Percentiles rank a stretch among this genome's conserved stretches.
Evolutionary conservation across 2,329 filamentous ascomycete genomes (phyloP).

Genomic region (Pseudopithomyces maydicus): DNA sequence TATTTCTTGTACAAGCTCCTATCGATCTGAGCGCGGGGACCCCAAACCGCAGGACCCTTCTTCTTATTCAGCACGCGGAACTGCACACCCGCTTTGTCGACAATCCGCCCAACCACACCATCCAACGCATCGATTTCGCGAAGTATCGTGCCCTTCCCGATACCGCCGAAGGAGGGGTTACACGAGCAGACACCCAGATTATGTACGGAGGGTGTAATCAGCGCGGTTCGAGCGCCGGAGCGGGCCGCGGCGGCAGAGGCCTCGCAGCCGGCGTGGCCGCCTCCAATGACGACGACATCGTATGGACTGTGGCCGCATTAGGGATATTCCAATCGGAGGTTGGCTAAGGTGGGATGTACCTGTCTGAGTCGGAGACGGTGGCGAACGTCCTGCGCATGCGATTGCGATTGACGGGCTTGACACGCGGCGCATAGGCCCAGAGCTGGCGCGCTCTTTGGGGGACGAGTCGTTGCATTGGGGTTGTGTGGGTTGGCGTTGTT

Average conservation of each 20-base stretch:
- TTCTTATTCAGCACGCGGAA: slow-evolving; percentile 86
- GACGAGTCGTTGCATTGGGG: slow-evolving; percentile 29
- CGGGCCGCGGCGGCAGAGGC: slow-evolving; percentile 90
- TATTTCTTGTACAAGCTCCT: slow-evolving; percentile 84
- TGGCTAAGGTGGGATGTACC: slow-evolving; percentile 21
- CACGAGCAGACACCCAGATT: slow-evolving; percentile 96
- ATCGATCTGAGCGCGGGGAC: slow-evolving; percentile 94
- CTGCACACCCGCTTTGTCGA: slow-evolving; percentile 94
- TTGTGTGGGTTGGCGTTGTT: background rate
- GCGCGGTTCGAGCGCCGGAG: slow-evolving; percentile 83
- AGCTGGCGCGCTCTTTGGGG: slow-evolving; percentile 45
- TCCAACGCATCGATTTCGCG: slow-evolving; percentile 95
- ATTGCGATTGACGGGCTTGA: slow-evolving; percentile 47
- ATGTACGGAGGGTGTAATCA: slow-evolving; percentile 85
- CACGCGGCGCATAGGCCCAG: slow-evolving; percentile 55
- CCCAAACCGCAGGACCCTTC: slow-evolving; percentile 97
- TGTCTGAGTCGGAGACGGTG: slow-evolving; percentile 48
- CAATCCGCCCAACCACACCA: slow-evolving; percentile 82
- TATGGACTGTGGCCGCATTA: slow-evolving; percentile 62
- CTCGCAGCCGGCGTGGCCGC: slow-evolving; percentile 93
- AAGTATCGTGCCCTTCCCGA: slow-evolving; percentile 95
- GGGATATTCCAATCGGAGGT: slow-evolving; percentile 2
- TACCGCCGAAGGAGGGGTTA: slow-evolving; percentile 97
- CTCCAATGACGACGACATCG: slow-evolving; percentile 94
- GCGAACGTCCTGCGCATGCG: slow-evolving; percentile 49